Base-by-base conservation (phyloP, 176 grass and related monocot species). In the Phoenix roebelenii region DNA sequence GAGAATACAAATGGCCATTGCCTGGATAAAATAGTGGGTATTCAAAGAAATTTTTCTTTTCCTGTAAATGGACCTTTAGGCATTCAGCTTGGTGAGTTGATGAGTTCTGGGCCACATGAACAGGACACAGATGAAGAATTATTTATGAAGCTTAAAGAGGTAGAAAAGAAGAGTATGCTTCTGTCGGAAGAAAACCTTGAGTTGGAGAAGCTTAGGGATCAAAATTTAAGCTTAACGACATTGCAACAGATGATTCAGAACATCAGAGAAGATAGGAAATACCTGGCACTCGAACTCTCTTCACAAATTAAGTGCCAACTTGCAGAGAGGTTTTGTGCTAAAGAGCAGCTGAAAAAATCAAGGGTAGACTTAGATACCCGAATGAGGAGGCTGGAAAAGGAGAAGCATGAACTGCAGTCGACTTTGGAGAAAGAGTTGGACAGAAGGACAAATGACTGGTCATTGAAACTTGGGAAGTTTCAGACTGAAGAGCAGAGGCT, bases 401-500 rank as follows among this genome's bases (percentile, higher is more conserved):
- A 85, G 56, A 94, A 82, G 77, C 77, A 18, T 44, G 80, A 79
- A 23, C 18, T 79, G 54, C 65, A 85, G 52, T 72, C 7, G 62
- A 76, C 24, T 56, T 75, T 94, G 60, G 83, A 94, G 50, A 72
- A 57, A 59, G 84, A 94, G 61, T 32, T 94, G 52, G 89, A 88
- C 44, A 80, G 74, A 85, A 88, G 80, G 57, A 81, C 73, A 66
- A 76, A 78, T 68, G 74, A 90, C 29, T 96, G 91, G 86, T 81
- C 83, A 60, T 16, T 60, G 39, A 84, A 70, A 54, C 28, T 80
- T 20, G 68, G 16, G 20, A 96, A 72, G 61, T 79, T 89, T 52
- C 85, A 87, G 16, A 85, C 68, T 53, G 86, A 96, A 70, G 91
- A 96, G 69, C 75, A 90, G 77, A 84, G 86, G 58, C 75, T 96